phyloP scores from a whole-genome alignment of 306 rosid species.

The Prunus mira region DNA sequence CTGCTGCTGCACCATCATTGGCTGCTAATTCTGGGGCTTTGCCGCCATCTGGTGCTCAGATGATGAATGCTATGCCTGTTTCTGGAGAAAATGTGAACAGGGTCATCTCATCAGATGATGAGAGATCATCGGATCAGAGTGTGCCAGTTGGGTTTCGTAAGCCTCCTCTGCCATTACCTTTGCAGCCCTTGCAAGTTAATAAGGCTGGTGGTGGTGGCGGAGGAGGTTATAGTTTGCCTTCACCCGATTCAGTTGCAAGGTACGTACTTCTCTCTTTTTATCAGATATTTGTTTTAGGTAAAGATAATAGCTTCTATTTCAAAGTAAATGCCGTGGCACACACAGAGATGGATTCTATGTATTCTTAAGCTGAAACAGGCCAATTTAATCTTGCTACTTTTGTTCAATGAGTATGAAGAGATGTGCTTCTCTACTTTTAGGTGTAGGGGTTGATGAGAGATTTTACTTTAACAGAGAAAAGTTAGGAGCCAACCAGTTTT shows the following conservation, averaged over 20 bases:
- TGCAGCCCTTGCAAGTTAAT: conserved; percentile 63
- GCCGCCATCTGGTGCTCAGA: conserved; percentile 5
- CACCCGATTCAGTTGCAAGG: conserved; percentile 95
- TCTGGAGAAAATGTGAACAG: conserved; percentile 44
- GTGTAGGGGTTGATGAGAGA: not conserved
- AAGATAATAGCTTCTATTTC: not conserved
- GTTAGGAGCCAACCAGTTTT: not conserved
- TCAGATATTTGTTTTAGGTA: not conserved
- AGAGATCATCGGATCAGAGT: conserved; percentile 57
- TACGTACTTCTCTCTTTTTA: conserved; percentile 15
- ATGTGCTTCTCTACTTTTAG: not conserved
- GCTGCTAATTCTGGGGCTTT: conserved; percentile 11
- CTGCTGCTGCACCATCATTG: conserved; percentile 35
- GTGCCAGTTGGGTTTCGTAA: conserved; percentile 47
- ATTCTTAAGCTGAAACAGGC: not conserved
- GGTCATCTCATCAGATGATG: conserved; percentile 63
- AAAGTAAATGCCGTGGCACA: not conserved
- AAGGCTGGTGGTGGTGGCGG: conserved; percentile 26
- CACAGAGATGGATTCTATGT: not conserved
- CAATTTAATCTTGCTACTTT: not conserved
- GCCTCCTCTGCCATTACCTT: conserved; percentile 66
- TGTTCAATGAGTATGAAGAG: not conserved
- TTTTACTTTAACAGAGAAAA: not conserved
- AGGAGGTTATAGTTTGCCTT: conserved; percentile 61
- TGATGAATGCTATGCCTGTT: conserved; percentile 17